A percentile compares a stretch with the other conserved stretches of the same genome.
Conservation (phyloP, 257 asterid species). For the Forsythia viridissima region DNA sequence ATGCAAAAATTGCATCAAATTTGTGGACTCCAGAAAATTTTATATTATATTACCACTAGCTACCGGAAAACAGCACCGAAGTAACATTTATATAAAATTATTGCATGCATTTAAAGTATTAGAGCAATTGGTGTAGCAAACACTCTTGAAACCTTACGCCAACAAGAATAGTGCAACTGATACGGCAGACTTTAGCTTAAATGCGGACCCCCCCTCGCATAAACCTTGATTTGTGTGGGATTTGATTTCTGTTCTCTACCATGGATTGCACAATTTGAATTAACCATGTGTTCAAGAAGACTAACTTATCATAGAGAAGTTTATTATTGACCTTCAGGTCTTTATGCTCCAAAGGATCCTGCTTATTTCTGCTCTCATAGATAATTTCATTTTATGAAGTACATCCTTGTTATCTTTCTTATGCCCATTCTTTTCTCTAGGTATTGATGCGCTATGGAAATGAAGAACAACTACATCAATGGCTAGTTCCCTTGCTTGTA, state of each 20-base stretch:
- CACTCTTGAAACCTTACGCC: not conserved
- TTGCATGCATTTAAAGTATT: not conserved
- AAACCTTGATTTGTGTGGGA: not conserved
- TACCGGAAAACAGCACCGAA: not conserved
- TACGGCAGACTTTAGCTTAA: not conserved
- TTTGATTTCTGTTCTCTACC: not conserved
- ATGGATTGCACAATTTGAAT: not conserved
- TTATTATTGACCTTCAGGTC: not conserved
- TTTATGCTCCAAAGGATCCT: not conserved
- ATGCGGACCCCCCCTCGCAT: not conserved
- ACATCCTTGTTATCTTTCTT: conserved; percentile 4
- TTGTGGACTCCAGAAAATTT: not conserved
- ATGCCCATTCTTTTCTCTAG: conserved; percentile 34
- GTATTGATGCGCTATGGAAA: conserved; percentile 90
- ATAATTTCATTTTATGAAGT: conserved; percentile 5
- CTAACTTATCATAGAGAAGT: not conserved
- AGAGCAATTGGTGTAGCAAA: not conserved
- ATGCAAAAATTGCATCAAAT: not conserved
- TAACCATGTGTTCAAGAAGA: not conserved
- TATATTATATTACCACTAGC: not conserved
- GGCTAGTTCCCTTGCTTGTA: conserved; percentile 93
- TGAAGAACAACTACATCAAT: conserved; percentile 70
- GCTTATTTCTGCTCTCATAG: not conserved
- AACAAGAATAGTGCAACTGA: not conserved
- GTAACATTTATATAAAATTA: not conserved